A percentile compares a stretch with the other conserved stretches of the same genome.
Conservation (phyloP, 495 filamentous ascomycete species). For the Tirmania nivea region DNA sequence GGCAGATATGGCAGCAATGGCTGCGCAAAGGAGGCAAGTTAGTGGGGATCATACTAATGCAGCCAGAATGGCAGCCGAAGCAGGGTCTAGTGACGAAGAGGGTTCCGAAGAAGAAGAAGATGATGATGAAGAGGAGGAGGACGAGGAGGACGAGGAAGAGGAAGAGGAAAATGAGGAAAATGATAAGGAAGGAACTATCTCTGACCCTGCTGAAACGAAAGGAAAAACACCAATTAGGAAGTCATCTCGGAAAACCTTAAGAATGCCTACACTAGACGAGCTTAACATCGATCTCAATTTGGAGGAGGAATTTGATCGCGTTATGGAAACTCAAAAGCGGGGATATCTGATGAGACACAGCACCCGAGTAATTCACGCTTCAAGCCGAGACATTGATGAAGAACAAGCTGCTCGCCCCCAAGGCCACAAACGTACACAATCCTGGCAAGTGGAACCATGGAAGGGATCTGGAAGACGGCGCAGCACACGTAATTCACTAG, state of each 20-base stretch:
- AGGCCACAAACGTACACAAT: constrained; percentile 51
- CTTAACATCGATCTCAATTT: constrained; percentile 56
- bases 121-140: constrained; percentile 22
- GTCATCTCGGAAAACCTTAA: constrained; percentile 35
- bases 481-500: constrained; percentile 35
- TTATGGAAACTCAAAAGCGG: constrained; percentile 97
- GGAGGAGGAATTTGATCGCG: constrained; percentile 76
- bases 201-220: constrained; percentile 6
- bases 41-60: constrained; percentile 30
- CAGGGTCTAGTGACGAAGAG: constrained; percentile 22
- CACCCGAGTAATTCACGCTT: constrained; percentile 84
- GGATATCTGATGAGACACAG: constrained; percentile 98
- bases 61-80: constrained; percentile 15
- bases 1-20: constrained; percentile 68
- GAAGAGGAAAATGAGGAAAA: constrained; percentile 22
- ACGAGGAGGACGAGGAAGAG: constrained; percentile 19
- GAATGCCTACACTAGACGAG: constrained; percentile 44
- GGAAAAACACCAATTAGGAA: constrained; percentile 28
- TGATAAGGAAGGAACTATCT: constrained; percentile 18
- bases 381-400: constrained; percentile 37
- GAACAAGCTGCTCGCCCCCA: constrained; percentile 47
- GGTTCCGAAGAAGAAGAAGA: constrained; percentile 15
- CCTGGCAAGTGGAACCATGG: constrained; percentile 94
- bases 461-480: constrained; percentile 52
- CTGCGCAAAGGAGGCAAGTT: constrained; percentile 62